Evolutionary conservation across 768 basidiomycete species (phyloP).

Genomic region (Rhizopogon rudus): DNA sequence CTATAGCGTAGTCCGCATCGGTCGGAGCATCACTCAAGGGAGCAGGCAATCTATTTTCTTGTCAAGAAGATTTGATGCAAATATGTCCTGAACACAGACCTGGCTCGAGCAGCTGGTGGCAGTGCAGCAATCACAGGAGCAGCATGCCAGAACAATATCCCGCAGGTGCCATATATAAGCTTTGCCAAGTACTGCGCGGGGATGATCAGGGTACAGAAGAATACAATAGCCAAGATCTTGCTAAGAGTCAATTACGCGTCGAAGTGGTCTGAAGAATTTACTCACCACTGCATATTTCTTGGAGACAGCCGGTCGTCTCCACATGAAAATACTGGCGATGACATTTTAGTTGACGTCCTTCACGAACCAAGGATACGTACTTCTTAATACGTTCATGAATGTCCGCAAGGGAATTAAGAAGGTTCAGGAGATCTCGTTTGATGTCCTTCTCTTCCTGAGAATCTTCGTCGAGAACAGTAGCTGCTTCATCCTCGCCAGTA

Average conservation of each 20-base stretch:
- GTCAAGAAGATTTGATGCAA: background rate
- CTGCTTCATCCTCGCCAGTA: slow-evolving; percentile 10
- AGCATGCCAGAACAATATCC: slow-evolving; percentile 61
- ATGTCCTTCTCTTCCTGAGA: slow-evolving; percentile 34
- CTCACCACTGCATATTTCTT: slow-evolving; percentile 43
- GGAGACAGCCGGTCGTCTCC: slow-evolving; percentile 54
- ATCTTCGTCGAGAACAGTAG: slow-evolving; percentile 32
- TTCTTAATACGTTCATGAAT: slow-evolving; percentile 62
- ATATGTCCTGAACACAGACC: slow-evolving; percentile 29
- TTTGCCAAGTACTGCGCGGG: slow-evolving; percentile 51
- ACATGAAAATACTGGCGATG: slow-evolving; percentile 52
- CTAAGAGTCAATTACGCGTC: slow-evolving; percentile 6
- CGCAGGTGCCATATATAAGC: slow-evolving; percentile 37
- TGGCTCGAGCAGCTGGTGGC: slow-evolving; percentile 37
- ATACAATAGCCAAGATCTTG: slow-evolving; percentile 32
- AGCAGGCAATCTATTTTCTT: slow-evolving; percentile 37
- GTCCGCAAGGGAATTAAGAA: slow-evolving; percentile 48
- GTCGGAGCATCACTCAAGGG: slow-evolving; percentile 53
- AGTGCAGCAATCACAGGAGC: slow-evolving; percentile 51
- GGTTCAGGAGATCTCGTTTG: slow-evolving; percentile 36
- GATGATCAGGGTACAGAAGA: slow-evolving; percentile 37
- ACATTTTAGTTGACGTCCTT: background rate
- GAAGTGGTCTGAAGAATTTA: background rate
- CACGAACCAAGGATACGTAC: slow-evolving; percentile 28
- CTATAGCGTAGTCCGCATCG: slow-evolving; percentile 68